Conservation (phyloP, 257 asterid genomes). For the Echium plantagineum region DNA sequence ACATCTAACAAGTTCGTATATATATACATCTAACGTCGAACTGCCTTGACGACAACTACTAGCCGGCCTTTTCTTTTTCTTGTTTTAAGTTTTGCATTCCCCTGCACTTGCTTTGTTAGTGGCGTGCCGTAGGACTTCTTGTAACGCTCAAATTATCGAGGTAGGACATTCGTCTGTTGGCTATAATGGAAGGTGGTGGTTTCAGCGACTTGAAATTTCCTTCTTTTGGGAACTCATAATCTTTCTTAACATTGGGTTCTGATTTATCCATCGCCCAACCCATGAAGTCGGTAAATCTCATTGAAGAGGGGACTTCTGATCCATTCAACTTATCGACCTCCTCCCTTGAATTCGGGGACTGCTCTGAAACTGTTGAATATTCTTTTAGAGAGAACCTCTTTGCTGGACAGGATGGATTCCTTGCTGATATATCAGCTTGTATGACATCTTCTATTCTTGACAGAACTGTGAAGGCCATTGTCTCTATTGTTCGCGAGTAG, state of each 20-base stretch:
- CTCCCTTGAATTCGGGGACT: slow-evolving; percentile 16
- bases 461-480: slow-evolving; percentile 64
- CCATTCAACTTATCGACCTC: slow-evolving; percentile 23
- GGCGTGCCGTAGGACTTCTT: slow-evolving; percentile 85
- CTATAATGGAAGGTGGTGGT: slow-evolving; percentile 27
- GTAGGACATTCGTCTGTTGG: slow-evolving; percentile 58
- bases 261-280: slow-evolving; percentile 20
- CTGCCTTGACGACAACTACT: slow-evolving; percentile 7
- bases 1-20: slow-evolving; percentile 14
- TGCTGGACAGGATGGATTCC: slow-evolving; percentile 25
- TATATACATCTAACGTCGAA: slow-evolving; percentile 11
- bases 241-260: background rate
- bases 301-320: slow-evolving; percentile 27
- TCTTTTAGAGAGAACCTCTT: slow-evolving; percentile 26
- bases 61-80: background rate
- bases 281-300: slow-evolving; percentile 41
- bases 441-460: slow-evolving; percentile 77
- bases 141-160: slow-evolving; percentile 63
- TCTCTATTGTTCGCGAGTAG: slow-evolving; percentile 83
- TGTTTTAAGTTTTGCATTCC: slow-evolving; percentile 3
- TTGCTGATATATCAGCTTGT: slow-evolving; percentile 47
- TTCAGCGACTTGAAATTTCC: background rate
- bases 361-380: slow-evolving; percentile 2
- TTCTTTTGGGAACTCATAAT: background rate
- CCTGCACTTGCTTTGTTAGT: slow-evolving; percentile 25